These are phyloP conservation scores for Aspergillus persii DNA, from an alignment of 2,329 filamentous ascomycete genomes.

Conservation along the genomic window DNA sequence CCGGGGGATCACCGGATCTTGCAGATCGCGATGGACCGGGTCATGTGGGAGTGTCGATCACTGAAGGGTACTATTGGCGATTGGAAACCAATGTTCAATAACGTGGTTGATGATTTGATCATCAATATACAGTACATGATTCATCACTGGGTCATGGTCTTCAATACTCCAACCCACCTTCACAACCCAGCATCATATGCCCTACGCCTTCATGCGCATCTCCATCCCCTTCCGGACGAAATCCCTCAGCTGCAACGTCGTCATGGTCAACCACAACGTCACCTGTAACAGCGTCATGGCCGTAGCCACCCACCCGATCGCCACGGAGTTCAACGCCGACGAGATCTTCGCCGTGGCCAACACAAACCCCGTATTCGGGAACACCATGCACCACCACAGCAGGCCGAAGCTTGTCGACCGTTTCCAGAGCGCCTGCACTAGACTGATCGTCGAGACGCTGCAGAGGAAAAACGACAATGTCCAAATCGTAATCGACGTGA, in stretches of 20 bases:
- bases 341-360: conserved; percentile 45
- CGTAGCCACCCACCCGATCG: conserved; percentile 23
- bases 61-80: too few species aligned
- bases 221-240: neutral
- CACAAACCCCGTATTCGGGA: conserved; percentile 44
- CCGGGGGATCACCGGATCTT: too few species aligned
- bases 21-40: too few species aligned
- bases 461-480: neutral
- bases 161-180: too few species aligned
- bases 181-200: too few species aligned
- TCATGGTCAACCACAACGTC: conserved; percentile 3
- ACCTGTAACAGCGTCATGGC: conserved; percentile 13
- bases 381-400: conserved; percentile 30
- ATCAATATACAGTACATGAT: neutral
- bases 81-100: too few species aligned
- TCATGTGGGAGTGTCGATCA: too few species aligned
- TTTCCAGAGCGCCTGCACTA: neutral
- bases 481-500: neutral
- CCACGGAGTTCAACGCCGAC: conserved; percentile 33
- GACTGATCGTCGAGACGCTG: neutral
- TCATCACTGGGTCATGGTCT: neutral
- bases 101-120: too few species aligned
- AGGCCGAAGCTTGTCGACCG: neutral
- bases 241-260: neutral
- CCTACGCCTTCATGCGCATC: neutral